Percentiles rank a stretch among this genome's conserved stretches.
Evolutionary conservation across 1,139 yeast genomes (phyloP).

Genomic region (Candida frijolesensis): DNA sequence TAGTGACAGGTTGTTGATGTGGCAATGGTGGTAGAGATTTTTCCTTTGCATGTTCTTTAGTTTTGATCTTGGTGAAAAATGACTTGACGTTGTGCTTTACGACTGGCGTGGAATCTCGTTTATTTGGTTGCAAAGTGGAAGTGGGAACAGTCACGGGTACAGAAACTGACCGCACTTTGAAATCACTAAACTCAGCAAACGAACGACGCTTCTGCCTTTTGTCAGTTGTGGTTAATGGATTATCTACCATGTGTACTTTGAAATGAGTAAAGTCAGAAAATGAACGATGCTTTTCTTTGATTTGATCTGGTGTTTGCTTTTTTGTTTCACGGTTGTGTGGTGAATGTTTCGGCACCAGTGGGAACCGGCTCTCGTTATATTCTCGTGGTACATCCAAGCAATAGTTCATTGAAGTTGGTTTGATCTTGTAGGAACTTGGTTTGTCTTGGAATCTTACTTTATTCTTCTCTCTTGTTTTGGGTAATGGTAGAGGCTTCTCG

Average conservation of each 20-base stretch:
- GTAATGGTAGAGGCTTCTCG: constrained; percentile 4
- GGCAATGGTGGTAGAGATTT: constrained; percentile 5
- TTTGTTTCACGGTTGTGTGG: background rate
- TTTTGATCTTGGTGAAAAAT: background rate
- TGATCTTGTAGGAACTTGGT: constrained; percentile 20
- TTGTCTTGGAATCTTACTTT: constrained; percentile 16
- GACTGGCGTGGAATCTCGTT: background rate
- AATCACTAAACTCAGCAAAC: background rate
- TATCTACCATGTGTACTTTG: background rate
- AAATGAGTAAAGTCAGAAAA: background rate
- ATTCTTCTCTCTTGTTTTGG: constrained; percentile 1
- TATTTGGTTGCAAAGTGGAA: background rate
- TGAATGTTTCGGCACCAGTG: constrained; percentile 7
- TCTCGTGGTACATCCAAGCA: constrained; percentile 37
- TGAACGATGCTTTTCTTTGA: constrained; percentile 4
- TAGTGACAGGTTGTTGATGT: background rate
- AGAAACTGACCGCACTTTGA: constrained; percentile 3
- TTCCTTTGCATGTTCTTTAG: background rate
- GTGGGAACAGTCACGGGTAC: background rate
- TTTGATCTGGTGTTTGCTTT: background rate
- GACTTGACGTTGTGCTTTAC: background rate
- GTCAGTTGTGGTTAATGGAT: background rate
- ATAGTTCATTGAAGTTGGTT: constrained; percentile 34
- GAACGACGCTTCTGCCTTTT: background rate
- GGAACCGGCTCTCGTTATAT: constrained; percentile 35